Percentiles rank a stretch among this genome's conserved stretches.
Conservation (phyloP, 108 stramenopile species). For the Cyclotella sp. region DNA sequence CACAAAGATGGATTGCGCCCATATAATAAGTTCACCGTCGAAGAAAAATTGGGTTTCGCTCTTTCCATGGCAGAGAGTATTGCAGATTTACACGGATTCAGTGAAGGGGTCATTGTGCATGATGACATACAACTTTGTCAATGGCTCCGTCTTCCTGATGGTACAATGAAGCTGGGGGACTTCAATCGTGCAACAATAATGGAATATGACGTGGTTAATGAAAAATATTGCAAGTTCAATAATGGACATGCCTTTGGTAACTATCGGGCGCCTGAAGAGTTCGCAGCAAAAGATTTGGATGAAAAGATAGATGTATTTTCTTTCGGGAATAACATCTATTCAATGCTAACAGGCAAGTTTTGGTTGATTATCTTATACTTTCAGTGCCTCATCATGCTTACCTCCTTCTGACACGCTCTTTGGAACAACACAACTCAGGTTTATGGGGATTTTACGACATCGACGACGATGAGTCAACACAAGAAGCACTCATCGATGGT, state of each 20-base stretch:
- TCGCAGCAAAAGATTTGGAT: constrained; percentile 52
- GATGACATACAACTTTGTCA: constrained; percentile 86
- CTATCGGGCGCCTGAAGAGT: constrained; percentile 72
- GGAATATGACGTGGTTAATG: constrained; percentile 56
- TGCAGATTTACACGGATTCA: constrained; percentile 76
- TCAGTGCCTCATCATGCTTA: constrained; percentile 17
- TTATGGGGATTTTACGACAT: constrained; percentile 72
- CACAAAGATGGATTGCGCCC: constrained; percentile 57
- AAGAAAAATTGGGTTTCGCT: constrained; percentile 71
- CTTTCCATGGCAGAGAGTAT: constrained; percentile 72
- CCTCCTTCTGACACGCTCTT: not conserved
- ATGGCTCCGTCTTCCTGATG: constrained; percentile 70
- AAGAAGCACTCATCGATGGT: constrained; percentile 60
- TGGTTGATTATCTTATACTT: not conserved
- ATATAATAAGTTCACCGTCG: constrained; percentile 61
- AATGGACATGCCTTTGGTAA: constrained; percentile 71
- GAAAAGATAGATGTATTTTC: constrained; percentile 83
- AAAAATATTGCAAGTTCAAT: constrained; percentile 70
- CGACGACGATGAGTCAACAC: constrained; percentile 62
- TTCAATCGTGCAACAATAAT: constrained; percentile 82
- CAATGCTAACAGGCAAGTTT: constrained; percentile 44
- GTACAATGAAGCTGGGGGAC: constrained; percentile 73
- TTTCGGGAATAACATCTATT: constrained; percentile 79
- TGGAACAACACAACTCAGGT: constrained; percentile 37
- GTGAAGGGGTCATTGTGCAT: constrained; percentile 71